Evolutionary conservation across 2,329 filamentous ascomycete species (phyloP).

Genomic region (Akanthomyces uredinophilus): DNA sequence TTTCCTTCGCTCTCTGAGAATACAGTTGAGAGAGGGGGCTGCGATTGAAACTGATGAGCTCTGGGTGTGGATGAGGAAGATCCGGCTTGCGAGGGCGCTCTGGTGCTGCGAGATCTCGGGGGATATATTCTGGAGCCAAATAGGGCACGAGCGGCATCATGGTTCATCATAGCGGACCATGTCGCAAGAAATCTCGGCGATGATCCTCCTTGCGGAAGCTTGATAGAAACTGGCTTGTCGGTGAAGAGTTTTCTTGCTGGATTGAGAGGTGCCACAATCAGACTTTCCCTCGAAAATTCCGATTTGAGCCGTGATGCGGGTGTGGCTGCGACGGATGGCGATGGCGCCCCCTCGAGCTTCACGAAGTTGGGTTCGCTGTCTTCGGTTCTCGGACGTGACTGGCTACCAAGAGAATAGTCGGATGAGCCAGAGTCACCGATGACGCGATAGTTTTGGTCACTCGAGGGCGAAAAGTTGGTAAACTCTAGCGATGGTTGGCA

Average conservation of each 20-base stretch:
- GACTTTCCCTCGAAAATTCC: conserved; percentile 57
- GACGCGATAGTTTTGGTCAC: conserved; percentile 47
- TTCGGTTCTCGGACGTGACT: conserved; percentile 29
- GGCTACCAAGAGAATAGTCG: conserved; percentile 34
- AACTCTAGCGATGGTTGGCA: conserved; percentile 2
- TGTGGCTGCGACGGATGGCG: conserved; percentile 34
- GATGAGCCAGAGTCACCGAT: conserved; percentile 46
- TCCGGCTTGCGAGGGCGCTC: neutral
- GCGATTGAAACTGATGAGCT: conserved; percentile 54
- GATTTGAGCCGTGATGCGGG: conserved; percentile 28
- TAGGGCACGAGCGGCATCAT: conserved; percentile 37
- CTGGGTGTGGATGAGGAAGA: neutral
- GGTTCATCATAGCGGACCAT: conserved; percentile 48
- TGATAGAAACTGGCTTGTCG: conserved; percentile 40
- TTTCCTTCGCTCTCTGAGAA: conserved; percentile 55
- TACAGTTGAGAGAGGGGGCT: conserved; percentile 59
- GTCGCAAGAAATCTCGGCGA: conserved; percentile 51
- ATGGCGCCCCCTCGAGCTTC: conserved; percentile 42
- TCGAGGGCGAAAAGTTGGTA: conserved; percentile 31
- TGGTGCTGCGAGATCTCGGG: conserved; percentile 1
- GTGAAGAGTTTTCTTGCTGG: conserved; percentile 5
- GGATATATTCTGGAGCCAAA: conserved; percentile 20
- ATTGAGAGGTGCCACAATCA: conserved; percentile 50
- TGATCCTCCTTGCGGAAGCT: conserved; percentile 42
- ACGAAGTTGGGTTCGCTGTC: conserved; percentile 49